phyloP scores from a whole-genome alignment of 192 early-diverging fungal species.

The Coemansia sp. region DNA sequence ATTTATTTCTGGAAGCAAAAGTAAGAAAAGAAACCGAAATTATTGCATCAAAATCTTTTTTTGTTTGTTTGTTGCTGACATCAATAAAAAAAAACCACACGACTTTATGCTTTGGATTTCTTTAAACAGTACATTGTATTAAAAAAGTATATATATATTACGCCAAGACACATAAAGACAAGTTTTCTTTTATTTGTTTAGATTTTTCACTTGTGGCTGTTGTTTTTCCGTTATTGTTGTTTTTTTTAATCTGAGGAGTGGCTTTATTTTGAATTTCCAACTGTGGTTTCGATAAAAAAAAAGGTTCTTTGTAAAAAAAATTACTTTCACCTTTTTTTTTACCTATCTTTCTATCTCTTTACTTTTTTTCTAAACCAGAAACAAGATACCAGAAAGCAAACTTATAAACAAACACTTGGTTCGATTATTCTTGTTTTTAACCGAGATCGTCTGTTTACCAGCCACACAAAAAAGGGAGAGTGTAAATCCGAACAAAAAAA shows the following conservation, averaged over 20 bases:
- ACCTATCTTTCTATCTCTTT: neutral
- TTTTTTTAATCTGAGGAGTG: neutral
- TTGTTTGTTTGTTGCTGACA: no score
- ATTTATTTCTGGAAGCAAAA: no score
- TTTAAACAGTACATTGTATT: no score
- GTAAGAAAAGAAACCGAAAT: no score
- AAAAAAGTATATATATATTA: no score
- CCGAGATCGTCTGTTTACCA: neutral
- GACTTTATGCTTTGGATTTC: no score
- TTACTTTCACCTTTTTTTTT: neutral
- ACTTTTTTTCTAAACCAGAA: neutral
- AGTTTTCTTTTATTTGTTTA: no score
- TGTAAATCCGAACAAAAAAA: neutral
- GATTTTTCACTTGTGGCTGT: no score
- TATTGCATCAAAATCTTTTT: no score
- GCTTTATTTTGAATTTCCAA: no score
- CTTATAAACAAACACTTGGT: neutral
- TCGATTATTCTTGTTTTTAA: neutral
- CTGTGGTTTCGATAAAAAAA: neutral
- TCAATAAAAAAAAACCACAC: no score
- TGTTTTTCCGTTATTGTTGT: neutral
- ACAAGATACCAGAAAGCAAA: neutral
- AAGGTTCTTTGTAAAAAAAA: neutral
- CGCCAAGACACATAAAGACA: no score
- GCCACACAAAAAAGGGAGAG: neutral